Conservation (phyloP, 2,329 filamentous ascomycete species). For the Monascus ruber region DNA sequence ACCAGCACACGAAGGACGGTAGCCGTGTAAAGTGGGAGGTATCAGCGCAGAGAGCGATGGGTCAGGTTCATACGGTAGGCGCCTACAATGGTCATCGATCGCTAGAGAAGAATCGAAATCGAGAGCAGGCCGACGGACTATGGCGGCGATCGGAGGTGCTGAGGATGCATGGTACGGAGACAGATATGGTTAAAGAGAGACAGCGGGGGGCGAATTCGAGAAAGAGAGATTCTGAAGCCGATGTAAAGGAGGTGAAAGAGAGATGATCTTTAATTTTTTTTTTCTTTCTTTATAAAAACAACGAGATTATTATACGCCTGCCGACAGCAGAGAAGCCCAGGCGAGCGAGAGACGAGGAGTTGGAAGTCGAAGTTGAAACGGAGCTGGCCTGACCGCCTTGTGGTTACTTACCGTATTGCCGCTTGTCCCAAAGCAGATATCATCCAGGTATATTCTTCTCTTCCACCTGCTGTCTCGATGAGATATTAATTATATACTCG, state of each 20-base stretch:
- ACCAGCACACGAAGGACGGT: background rate
- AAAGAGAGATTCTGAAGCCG: background rate
- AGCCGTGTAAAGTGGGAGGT: no score
- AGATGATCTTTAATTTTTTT: background rate
- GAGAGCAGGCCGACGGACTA: conserved; percentile 14
- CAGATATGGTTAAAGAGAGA: background rate
- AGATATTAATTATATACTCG: no score
- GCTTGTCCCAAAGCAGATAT: no score
- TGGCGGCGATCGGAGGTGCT: conserved; percentile 19
- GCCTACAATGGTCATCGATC: background rate
- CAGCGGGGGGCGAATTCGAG: conserved; percentile 3
- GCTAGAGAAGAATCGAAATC: conserved; percentile 3
- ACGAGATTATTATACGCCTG: no score
- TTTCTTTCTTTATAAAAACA: background rate
- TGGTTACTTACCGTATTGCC: no score
- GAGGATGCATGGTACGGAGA: conserved; percentile 19
- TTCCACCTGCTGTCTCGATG: no score
- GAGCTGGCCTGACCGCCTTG: no score
- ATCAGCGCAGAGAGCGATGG: no score
- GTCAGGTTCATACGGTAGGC: background rate
- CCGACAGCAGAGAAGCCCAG: no score
- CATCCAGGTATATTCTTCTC: no score
- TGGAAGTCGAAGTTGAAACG: no score
- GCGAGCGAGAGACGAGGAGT: no score
- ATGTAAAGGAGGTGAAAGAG: background rate